These are phyloP conservation scores for Trichoderma sp. DNA, from an alignment of 2,329 filamentous ascomycete genomes.

Conservation along the genomic window DNA sequence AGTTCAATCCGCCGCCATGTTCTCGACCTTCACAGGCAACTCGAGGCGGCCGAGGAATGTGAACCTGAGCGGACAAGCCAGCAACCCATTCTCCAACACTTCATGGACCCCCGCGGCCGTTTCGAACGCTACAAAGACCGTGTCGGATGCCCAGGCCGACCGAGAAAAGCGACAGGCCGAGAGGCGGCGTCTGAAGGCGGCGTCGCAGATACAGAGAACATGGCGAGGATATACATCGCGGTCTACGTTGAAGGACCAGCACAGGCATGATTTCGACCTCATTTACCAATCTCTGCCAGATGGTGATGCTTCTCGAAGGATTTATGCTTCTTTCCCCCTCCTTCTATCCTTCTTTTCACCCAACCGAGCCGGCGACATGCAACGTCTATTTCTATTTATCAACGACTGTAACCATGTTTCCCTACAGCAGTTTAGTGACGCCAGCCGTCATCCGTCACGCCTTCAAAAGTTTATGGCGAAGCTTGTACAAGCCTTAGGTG, in stretches of 20 bases:
- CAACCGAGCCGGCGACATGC: conserved; percentile 44
- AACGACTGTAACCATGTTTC: conserved; percentile 40
- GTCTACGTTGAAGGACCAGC: conserved; percentile 52
- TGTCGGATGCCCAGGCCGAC: conserved; percentile 84
- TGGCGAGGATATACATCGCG: conserved; percentile 77
- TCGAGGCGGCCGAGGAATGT: conserved; percentile 85
- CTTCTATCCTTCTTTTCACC: conserved; percentile 50
- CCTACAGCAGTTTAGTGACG: conserved; percentile 36
- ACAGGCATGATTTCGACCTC: conserved; percentile 61
- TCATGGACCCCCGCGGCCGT: conserved; percentile 55
- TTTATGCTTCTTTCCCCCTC: conserved; percentile 44
- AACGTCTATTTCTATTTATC: conserved; percentile 45
- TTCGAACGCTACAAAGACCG: conserved; percentile 68
- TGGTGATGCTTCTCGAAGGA: conserved; percentile 35
- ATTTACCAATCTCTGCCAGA: conserved; percentile 43
- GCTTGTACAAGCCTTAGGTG: conserved; percentile 36
- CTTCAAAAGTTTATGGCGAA: conserved; percentile 37
- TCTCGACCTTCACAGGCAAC: conserved; percentile 85
- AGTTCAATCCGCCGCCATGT: conserved; percentile 56
- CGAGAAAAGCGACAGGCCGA: conserved; percentile 77
- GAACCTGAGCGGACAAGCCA: conserved; percentile 82
- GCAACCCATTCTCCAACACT: conserved; percentile 72
- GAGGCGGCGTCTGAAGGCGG: conserved; percentile 70
- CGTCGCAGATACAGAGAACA: conserved; percentile 68
- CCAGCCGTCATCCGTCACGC: conserved; percentile 30